phyloP scores from a whole-genome alignment of 1,139 yeast species.

The Candida sojae region DNA sequence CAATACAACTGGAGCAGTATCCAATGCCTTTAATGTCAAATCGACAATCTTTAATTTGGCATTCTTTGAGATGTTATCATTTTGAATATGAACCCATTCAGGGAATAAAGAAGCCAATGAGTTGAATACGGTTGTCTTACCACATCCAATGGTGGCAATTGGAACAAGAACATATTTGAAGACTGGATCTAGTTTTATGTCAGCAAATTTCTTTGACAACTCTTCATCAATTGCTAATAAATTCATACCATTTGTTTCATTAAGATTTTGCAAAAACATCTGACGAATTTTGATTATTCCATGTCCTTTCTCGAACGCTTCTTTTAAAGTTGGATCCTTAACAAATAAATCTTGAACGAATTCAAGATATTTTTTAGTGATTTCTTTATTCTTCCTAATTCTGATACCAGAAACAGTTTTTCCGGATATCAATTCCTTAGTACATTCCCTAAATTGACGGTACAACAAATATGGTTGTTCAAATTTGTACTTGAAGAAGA shows the following conservation, averaged over 20 bases:
- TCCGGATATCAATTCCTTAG: constrained; percentile 56
- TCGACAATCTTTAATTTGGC: constrained; percentile 55
- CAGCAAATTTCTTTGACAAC: constrained; percentile 15
- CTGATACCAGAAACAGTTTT: constrained; percentile 44
- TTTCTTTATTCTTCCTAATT: constrained; percentile 50
- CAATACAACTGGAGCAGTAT: constrained; percentile 50
- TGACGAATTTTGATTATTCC: constrained; percentile 77
- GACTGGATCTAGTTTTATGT: constrained; percentile 10
- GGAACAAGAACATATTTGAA: constrained; percentile 70
- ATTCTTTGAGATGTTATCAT: constrained; percentile 67
- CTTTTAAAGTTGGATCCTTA: constrained; percentile 43
- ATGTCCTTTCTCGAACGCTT: constrained; percentile 53
- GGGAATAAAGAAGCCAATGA: constrained; percentile 60
- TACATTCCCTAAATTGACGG: constrained; percentile 87
- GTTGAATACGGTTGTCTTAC: constrained; percentile 82
- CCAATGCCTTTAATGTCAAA: constrained; percentile 42
- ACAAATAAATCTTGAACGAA: constrained; percentile 61
- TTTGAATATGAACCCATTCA: constrained; percentile 78
- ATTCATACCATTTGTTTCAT: constrained; percentile 34
- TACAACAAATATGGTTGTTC: constrained; percentile 93
- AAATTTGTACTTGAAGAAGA: constrained; percentile 90
- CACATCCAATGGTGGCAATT: constrained; percentile 91
- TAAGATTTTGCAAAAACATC: constrained; percentile 53
- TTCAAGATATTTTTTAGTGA: constrained; percentile 67
- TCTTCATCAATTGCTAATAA: constrained; percentile 25